These are phyloP conservation scores for Drosera capensis DNA, from an alignment of 148 eudicot species.

Conservation along the genomic window DNA sequence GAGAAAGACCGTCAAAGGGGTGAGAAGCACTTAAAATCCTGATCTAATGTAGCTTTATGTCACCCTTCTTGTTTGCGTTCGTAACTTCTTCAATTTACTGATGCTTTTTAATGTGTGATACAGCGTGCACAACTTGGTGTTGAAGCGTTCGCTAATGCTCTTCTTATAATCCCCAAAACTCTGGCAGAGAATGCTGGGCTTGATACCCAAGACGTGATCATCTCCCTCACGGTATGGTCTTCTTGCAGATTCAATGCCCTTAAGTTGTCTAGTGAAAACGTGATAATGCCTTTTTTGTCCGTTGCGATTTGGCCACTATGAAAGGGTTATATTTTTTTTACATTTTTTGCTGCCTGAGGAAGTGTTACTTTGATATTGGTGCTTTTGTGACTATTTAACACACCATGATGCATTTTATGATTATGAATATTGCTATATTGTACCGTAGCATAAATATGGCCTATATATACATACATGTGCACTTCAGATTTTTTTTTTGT, in stretches of 20 bases:
- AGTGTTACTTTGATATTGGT: too few species aligned
- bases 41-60: background rate
- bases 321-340: too few species aligned
- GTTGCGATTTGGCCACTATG: too few species aligned
- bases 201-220: conserved; percentile 83
- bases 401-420: background rate
- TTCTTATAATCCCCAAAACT: conserved; percentile 82
- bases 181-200: conserved; percentile 94
- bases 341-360: too few species aligned
- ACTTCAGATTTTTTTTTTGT: too few species aligned
- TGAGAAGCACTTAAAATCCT: conserved; percentile 7
- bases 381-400: too few species aligned
- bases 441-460: background rate
- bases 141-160: conserved; percentile 93
- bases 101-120: conserved; percentile 4
- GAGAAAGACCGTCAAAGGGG: conserved; percentile 94
- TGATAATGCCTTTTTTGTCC: background rate
- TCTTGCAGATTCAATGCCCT: background rate
- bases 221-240: conserved; percentile 61
- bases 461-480: background rate
- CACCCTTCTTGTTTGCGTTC: background rate
- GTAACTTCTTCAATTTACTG: background rate
- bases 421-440: background rate
- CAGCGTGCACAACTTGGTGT: conserved; percentile 96
- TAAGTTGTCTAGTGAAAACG: background rate